A percentile compares a stretch with the other conserved stretches of the same genome.
These are phyloP conservation scores for Nidula microcarpa DNA, from an alignment of 768 basidiomycete species.

Conservation along the genomic window DNA sequence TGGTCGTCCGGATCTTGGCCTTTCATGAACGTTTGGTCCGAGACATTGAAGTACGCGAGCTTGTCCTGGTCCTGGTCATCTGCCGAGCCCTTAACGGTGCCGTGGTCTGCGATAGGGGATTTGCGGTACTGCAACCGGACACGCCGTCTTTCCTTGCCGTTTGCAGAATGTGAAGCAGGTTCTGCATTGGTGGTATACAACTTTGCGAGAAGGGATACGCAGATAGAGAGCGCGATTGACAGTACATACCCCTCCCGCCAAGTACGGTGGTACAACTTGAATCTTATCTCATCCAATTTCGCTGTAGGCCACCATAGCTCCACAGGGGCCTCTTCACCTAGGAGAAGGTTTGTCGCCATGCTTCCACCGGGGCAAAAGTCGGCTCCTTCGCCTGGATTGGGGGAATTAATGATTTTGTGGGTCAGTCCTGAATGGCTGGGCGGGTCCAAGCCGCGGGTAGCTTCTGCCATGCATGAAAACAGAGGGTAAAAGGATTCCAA, in stretches of 20 bases:
- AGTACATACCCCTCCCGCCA: conserved; percentile 27
- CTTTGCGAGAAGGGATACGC: conserved; percentile 29
- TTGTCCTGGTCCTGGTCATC: conserved; percentile 28
- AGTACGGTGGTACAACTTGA: conserved; percentile 26
- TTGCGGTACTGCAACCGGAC: conserved; percentile 30
- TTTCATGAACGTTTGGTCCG: conserved; percentile 15
- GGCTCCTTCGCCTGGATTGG: conserved; percentile 14
- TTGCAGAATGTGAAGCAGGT: conserved; percentile 2
- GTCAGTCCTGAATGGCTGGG: conserved; percentile 16
- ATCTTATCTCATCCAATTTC: conserved; percentile 14
- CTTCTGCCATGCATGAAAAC: conserved; percentile 21
- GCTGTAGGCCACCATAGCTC: conserved; percentile 27
- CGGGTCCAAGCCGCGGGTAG: conserved; percentile 10
- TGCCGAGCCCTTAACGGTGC: conserved; percentile 31
- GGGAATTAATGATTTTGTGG: conserved; percentile 22
- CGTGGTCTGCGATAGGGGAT: conserved; percentile 43
- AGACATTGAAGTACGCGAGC: conserved; percentile 27
- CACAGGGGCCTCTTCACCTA: conserved; percentile 18
- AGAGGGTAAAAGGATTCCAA: conserved; percentile 27
- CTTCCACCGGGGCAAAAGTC: conserved; percentile 18
- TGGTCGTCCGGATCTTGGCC: conserved; percentile 43
- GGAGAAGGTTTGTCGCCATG: conserved; percentile 18
- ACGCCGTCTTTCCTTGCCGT: conserved; percentile 17
- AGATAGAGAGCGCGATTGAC: conserved; percentile 24
- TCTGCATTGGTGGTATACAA: conserved; percentile 34